Base-by-base conservation (phyloP, 2,329 filamentous ascomycete species). In the Aspergillus sclerotialis region DNA sequence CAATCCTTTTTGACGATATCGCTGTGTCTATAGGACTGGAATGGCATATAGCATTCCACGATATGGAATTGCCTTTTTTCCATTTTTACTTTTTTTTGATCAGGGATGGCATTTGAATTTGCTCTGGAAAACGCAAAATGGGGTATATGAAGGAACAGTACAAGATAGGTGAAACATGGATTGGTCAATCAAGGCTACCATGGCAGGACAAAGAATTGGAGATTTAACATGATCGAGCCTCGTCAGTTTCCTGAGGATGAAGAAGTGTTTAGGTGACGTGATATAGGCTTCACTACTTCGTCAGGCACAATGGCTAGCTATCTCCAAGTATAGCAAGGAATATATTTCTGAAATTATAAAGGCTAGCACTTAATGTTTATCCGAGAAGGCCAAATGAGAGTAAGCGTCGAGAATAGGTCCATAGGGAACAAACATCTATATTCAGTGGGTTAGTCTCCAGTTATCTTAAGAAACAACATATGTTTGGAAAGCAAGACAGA, bases 1-100 rank as follows among this genome's bases (percentile, higher is more conserved):
- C 11, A 35, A 24, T 14, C 26, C 19, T 25, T 31, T 36, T 32
- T 16, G 15, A 32, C 28, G 28, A 18, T 33, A 33, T 28, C 27
- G 30, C 28, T 24, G 32, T 30, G 27, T 19, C 29, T 13, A 24
- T 28, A 28, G 26, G 23, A 11, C 27, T 17, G 12, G 18, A 17
- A 21, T 24, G 15, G 33, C 25, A 33, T 17, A 23, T 30, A 27
- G 30, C 27, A 18, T 26, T 28, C 32, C 25, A 34, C 28, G 26
- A 32, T 35, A 27, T 33, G 33, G 33, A 30, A 33, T 28, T 32
- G 34, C 40, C 42, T 32, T 33, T 43, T 43, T 37, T 33, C 23
- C 6, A 37, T 36, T 40, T 38, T 37, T 15, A 33, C 38, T 31
- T 30, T 21, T 13, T 33, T 21, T 36, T 15, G 21, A 28, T 33